Conservation (phyloP, 2,329 filamentous ascomycete species). For the Penicillium polonicum region DNA sequence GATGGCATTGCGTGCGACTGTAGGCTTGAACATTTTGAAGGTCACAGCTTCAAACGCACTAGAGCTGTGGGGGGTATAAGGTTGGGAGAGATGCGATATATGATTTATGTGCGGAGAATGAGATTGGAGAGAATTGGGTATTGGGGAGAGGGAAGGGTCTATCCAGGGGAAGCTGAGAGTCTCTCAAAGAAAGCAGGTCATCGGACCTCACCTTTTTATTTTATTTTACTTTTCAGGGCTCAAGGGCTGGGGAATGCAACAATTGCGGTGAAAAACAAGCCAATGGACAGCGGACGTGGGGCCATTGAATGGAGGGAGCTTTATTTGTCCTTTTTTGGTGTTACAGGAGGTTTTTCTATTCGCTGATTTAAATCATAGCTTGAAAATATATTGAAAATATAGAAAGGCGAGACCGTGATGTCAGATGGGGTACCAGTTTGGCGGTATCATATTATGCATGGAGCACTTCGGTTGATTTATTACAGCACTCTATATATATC, state of each 20-base stretch:
- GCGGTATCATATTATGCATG: not conserved
- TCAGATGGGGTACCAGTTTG: not conserved
- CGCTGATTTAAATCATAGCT: not conserved
- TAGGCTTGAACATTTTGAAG: conserved; percentile 31
- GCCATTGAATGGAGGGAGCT: not conserved
- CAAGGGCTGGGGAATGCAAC: conserved; percentile 9
- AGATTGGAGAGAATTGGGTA: not conserved
- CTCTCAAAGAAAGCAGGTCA: not conserved
- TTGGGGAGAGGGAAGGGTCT: not conserved
- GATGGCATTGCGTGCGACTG: conserved; percentile 27
- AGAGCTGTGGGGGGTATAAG: not conserved
- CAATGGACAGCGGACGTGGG: conserved; percentile 2
- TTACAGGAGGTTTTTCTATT: not conserved
- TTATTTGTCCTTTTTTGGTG: no score
- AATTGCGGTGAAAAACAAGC: conserved; percentile 12
- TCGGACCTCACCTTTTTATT: not conserved
- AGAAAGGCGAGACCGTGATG: not conserved
- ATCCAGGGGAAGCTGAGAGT: not conserved
- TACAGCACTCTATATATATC: not conserved
- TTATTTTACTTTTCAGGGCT: not conserved
- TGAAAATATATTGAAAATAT: not conserved
- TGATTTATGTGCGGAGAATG: no score
- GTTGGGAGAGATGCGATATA: not conserved
- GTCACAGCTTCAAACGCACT: not conserved
- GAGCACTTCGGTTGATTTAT: not conserved